Conservation (phyloP, 1,284 basidiomycete genomes). For the Ceratobasidium sp. region DNA sequence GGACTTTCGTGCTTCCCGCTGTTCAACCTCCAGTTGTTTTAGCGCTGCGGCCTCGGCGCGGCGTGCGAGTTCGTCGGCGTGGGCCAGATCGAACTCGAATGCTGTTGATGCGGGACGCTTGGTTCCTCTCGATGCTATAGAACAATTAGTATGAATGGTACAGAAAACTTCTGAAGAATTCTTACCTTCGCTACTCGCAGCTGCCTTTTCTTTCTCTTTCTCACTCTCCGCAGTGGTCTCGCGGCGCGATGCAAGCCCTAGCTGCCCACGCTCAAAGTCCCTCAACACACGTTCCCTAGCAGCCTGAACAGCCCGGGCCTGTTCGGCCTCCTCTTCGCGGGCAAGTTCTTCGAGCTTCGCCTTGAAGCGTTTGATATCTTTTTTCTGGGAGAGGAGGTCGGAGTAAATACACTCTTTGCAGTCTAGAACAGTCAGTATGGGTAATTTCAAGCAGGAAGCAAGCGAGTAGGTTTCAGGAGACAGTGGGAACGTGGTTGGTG, state of each 20-base stretch:
- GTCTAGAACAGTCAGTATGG: conserved; percentile 49
- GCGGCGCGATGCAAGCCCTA: conserved; percentile 61
- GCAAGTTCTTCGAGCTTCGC: conserved; percentile 75
- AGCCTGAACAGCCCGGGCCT: conserved; percentile 67
- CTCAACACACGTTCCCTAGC: conserved; percentile 84
- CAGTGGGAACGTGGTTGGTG: neutral
- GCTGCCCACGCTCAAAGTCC: conserved; percentile 87
- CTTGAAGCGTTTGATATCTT: conserved; percentile 87
- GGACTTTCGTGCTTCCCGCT: conserved; percentile 80
- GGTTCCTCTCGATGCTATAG: conserved; percentile 57
- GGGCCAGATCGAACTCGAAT: conserved; percentile 76
- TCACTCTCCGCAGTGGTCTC: conserved; percentile 36
- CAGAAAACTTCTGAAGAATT: neutral
- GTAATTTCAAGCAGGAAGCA: neutral
- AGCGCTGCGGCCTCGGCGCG: conserved; percentile 89
- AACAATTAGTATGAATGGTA: neutral
- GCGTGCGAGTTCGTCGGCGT: conserved; percentile 73
- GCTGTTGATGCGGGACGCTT: conserved; percentile 65
- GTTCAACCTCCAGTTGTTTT: conserved; percentile 82
- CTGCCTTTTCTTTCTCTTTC: conserved; percentile 44
- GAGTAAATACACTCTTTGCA: conserved; percentile 89
- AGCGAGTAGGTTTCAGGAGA: neutral
- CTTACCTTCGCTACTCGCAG: neutral
- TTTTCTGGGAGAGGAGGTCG: conserved; percentile 87
- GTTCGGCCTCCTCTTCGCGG: conserved; percentile 79